Percentiles rank a stretch among this genome's conserved stretches.
Conservation (phyloP, 352 stramenopile species). For the Globisporangium lucens region DNA sequence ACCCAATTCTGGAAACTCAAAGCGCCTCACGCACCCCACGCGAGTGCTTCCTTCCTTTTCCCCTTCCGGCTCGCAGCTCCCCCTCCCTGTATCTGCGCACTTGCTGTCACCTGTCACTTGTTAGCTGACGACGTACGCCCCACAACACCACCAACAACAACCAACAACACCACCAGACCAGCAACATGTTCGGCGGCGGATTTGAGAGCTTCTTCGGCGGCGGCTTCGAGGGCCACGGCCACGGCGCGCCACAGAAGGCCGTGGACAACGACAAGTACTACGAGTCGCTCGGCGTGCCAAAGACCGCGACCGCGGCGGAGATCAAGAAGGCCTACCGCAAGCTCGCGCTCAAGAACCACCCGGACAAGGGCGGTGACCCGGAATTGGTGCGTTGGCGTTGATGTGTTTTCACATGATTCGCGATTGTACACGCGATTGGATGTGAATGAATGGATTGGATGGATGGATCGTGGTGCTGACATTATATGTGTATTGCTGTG, state of each 20-base stretch:
- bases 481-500: not conserved
- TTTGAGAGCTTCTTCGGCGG: conserved; percentile 88
- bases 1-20: conserved; percentile 16
- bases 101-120: not conserved
- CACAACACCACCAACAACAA: conserved; percentile 18
- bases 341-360: conserved; percentile 93
- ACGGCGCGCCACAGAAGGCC: conserved; percentile 44
- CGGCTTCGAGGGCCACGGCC: conserved; percentile 55
- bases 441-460: not conserved
- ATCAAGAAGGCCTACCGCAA: conserved; percentile 92
- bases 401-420: not conserved
- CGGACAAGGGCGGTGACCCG: conserved; percentile 98
- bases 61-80: not conserved
- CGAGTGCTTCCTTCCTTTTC: not conserved
- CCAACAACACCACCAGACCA: conserved; percentile 7
- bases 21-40: conserved; percentile 3
- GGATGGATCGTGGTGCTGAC: conserved; percentile 4
- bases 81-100: not conserved
- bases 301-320: conserved; percentile 77
- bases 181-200: conserved; percentile 76
- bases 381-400: conserved; percentile 61
- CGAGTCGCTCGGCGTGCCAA: conserved; percentile 82
- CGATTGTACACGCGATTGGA: not conserved
- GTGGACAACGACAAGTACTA: conserved; percentile 90
- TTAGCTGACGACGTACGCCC: not conserved